Evolutionary conservation across 306 rosid species (phyloP), one percentile per base, ranked within the genome.

Genomic region (Comarum palustre): DNA sequence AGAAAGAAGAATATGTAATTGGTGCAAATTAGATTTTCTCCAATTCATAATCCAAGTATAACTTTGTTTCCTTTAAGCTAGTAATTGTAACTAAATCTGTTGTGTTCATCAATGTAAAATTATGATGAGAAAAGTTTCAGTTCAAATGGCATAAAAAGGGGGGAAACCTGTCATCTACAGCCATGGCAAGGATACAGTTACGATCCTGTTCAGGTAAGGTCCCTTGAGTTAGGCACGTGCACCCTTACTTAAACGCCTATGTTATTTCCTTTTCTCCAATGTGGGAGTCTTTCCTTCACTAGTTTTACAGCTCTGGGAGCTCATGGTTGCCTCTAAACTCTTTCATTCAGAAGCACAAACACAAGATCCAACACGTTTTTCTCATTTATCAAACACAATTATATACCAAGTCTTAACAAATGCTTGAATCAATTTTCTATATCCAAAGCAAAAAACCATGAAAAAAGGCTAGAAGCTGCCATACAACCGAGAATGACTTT

Each of bases 171-270:
- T n/a, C n/a, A n/a, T n/a, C 45, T 41, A 41, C 45, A 38, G 6
- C 41, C 4, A 38, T 4, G 41, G 8, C 61, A 22, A 54, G 61
- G 61, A 54, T 22, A 54, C 61, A 54, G 29, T 31, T 54, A 54
- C 61, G 14, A 20, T 24, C 61, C 61, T 54, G 61, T 54, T 54
- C 61, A 54, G 24, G 61, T 54, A 54, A 54, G 61, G 61, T 54
- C 61, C n/a, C n/a, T n/a, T n/a, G n/a, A n/a, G n/a, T n/a, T 2
- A 0, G 0, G 5, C 32, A 25, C 36, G 13, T 41, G 45, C 45
- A 41, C 1, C 13, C 13, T 41, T 10, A 41, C 0, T 41, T 41
- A 41, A 19, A 50, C 11, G 57, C 24, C 8, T 8, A 2, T 2
- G 2, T 2, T 19, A 7, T 50, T 50, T 2, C 11, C 3, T 50